phyloP scores from a whole-genome alignment of 2,329 filamentous ascomycete species.

The Coniochaeta ligniaria region DNA sequence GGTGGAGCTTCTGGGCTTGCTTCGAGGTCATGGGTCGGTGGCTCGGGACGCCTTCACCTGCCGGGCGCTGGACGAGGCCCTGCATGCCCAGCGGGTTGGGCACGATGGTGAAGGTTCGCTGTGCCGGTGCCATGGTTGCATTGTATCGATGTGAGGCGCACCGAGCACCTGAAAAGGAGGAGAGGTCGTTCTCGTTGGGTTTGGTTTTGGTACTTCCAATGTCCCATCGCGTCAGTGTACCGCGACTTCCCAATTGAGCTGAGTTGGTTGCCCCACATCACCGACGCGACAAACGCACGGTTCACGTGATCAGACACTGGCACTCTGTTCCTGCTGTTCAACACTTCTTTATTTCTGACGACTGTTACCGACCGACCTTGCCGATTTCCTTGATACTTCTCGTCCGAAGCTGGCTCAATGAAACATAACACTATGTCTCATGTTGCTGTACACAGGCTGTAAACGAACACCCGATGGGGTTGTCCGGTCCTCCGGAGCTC shows the following conservation, averaged over 20 bases:
- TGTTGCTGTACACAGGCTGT: too few species aligned
- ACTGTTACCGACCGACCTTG: too few species aligned
- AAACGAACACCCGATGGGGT: too few species aligned
- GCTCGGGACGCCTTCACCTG: conserved; percentile 8
- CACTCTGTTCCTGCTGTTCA: not conserved
- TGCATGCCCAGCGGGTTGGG: conserved; percentile 22
- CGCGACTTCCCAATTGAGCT: not conserved
- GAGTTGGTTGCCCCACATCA: not conserved
- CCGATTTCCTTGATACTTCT: too few species aligned
- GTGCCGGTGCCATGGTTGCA: conserved; percentile 23
- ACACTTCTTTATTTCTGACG: too few species aligned
- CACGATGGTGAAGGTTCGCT: conserved; percentile 27
- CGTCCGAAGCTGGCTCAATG: too few species aligned
- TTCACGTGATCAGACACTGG: not conserved
- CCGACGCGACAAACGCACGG: not conserved
- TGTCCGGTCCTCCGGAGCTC: too few species aligned
- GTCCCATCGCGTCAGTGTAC: not conserved
- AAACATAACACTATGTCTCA: too few species aligned
- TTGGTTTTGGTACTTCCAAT: not conserved
- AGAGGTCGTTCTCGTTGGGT: not conserved
- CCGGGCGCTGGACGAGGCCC: conserved; percentile 9
- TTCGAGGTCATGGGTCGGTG: conserved; percentile 38
- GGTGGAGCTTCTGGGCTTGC: conserved; percentile 38
- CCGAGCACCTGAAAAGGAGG: not conserved
- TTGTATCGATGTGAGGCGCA: not conserved